Evolutionary conservation across 148 eudicot genomes (phyloP).

Genomic region (Heliosperma pusillum): DNA sequence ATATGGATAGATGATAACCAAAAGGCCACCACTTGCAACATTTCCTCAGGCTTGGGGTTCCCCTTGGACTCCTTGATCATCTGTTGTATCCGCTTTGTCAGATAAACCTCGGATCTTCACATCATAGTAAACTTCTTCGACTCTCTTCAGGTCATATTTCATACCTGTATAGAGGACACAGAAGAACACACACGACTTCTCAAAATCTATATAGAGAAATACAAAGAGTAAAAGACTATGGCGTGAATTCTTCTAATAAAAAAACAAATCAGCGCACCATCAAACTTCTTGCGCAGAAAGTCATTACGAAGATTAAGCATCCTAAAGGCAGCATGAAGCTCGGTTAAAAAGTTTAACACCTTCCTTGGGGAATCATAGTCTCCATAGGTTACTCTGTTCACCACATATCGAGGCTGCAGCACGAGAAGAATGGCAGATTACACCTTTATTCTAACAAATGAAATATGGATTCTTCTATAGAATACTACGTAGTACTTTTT

Average conservation of each 20-base stretch:
- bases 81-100: slow-evolving; percentile 37
- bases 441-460: not conserved
- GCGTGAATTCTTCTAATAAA: not conserved
- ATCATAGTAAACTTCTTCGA: slow-evolving; percentile 90
- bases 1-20: not conserved
- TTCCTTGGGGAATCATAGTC: slow-evolving; percentile 93
- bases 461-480: not conserved
- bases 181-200: not conserved
- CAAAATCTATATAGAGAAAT: not conserved
- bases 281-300: slow-evolving; percentile 91
- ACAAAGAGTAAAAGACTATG: not conserved
- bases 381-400: slow-evolving; percentile 92
- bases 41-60: slow-evolving; percentile 20
- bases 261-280: slow-evolving; percentile 44
- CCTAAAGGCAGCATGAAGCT: slow-evolving; percentile 93
- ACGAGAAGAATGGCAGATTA: slow-evolving; percentile 11
- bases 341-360: slow-evolving; percentile 81
- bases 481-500: not conserved
- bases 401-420: slow-evolving; percentile 95
- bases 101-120: slow-evolving; percentile 92
- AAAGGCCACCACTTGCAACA: not conserved
- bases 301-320: slow-evolving; percentile 97
- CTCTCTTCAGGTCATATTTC: slow-evolving; percentile 90
- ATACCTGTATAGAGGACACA: slow-evolving; percentile 52
- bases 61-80: slow-evolving; percentile 38